Evolutionary conservation across 2,329 filamentous ascomycete species (phyloP), one percentile per base, ranked within the genome.

Genomic region (Aspergillus fischeri): DNA sequence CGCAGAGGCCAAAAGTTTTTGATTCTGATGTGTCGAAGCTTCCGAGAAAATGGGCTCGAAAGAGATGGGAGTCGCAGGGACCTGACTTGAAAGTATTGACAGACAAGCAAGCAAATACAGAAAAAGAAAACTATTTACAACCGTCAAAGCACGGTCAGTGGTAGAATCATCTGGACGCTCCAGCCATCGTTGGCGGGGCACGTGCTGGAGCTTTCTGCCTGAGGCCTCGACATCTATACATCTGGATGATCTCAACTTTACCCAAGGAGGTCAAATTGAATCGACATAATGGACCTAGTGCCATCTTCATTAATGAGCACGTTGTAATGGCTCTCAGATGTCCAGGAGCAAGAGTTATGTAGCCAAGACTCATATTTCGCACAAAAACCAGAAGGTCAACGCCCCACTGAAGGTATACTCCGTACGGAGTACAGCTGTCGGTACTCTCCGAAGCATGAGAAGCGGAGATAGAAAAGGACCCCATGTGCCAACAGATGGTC

Each of bases 371-470:
- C 20, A 44, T 20, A 21, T 27, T 17, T 29, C 17, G 14, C 21
- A 25, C 45, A 25, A 28, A 29, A 24, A 35, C 27, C 24, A 49
- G 6, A 42, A 38, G 48, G 41, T 28, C 25, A 14, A 42, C 20
- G 54, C 59, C 61, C 59, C 60, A 62, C 61, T 55, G 49, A 60
- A 62, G 62, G 59, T 60, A 60, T 63, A 59, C 65, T 64, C 65
- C 64, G 65, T 55, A 29, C 11, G 28, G 28, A 29, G 28, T 29
- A 57, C 61, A 61, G 56, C 56, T 65, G 55, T 72, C 72, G 72
- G 72, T 70, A 64, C 60, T 59, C 70, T 74, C 72, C 72, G 72
- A 74, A 65, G 65, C 62, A 63, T 53, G 41, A 53, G 54, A 55
- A 55, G 57, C 57, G 58, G 61, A 62, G 63, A 61, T 65, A 60